phyloP scores from a whole-genome alignment of 179 eudicot species.

The Pouteria campechiana region DNA sequence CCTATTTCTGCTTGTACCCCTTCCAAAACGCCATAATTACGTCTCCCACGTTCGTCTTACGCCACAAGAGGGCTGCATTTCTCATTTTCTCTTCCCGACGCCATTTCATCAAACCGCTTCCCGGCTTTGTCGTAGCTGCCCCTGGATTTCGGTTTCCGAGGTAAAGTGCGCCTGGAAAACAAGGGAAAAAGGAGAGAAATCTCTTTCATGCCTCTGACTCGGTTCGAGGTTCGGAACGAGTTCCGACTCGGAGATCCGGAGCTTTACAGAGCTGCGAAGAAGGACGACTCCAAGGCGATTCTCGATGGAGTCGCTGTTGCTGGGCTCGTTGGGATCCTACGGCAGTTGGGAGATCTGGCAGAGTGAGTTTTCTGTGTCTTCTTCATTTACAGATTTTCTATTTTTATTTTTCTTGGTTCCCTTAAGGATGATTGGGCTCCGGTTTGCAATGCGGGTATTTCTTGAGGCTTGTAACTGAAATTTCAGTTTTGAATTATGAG shows the following conservation, averaged over 20 bases:
- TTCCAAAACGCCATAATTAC: no score
- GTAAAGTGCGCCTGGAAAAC: not conserved
- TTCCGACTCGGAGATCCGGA: conserved; percentile 64
- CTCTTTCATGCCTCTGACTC: conserved; percentile 83
- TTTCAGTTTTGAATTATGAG: no score
- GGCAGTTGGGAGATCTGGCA: conserved; percentile 96
- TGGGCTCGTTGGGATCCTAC: conserved; percentile 91
- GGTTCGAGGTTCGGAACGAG: conserved; percentile 72
- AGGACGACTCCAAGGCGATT: conserved; percentile 75
- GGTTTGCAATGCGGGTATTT: no score
- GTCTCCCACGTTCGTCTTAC: no score
- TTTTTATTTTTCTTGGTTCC: not conserved
- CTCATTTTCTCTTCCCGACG: no score
- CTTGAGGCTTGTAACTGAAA: no score
- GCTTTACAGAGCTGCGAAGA: conserved; percentile 43
- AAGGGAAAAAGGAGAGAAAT: conserved; percentile 9
- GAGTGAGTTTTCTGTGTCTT: conserved; percentile 36
- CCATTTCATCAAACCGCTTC: no score
- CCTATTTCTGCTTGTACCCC: no score
- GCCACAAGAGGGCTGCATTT: no score
- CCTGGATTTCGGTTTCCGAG: no score
- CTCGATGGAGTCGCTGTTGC: conserved; percentile 89
- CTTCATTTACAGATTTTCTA: not conserved
- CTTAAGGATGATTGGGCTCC: no score
- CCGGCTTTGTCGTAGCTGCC: no score